These are phyloP conservation scores for Fragosphaeria purpurea DNA, from an alignment of 2,329 filamentous ascomycete species.

Conservation along the genomic window DNA sequence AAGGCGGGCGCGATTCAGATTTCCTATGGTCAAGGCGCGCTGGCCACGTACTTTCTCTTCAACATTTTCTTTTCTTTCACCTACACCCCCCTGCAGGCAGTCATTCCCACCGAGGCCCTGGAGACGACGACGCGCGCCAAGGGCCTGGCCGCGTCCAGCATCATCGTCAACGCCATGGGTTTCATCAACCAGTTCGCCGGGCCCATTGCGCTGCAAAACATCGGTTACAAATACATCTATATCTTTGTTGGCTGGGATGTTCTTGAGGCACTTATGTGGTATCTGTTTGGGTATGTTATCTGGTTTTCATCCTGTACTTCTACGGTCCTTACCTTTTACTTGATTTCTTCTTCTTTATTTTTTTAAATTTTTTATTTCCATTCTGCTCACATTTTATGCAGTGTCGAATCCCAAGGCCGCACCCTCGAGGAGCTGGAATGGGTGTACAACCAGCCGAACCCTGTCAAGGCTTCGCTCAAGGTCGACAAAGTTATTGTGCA, in stretches of 20 bases:
- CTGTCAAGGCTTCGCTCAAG: conserved; percentile 37
- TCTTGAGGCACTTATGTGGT: conserved; percentile 32
- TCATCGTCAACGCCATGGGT: conserved; percentile 34
- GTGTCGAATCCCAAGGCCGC: conserved; percentile 39
- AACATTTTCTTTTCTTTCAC: conserved; percentile 40
- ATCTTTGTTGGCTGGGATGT: conserved; percentile 40
- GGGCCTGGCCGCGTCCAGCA: conserved; percentile 35
- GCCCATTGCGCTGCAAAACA: conserved; percentile 34
- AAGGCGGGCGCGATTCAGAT: conserved; percentile 21
- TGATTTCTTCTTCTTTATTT: neutral
- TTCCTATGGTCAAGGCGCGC: conserved; percentile 31
- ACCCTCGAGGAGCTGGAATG: conserved; percentile 40
- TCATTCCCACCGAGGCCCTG: conserved; percentile 36
- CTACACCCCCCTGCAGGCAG: conserved; percentile 38
- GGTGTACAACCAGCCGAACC: conserved; percentile 39
- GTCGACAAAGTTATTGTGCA: conserved; percentile 38
- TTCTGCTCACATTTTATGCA: conserved; percentile 11
- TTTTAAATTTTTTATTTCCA: neutral
- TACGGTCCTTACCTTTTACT: conserved; percentile 22
- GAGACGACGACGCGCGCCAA: conserved; percentile 42
- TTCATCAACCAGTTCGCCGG: conserved; percentile 40
- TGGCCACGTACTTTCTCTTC: conserved; percentile 40
- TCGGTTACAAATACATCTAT: conserved; percentile 33
- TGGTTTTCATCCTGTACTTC: neutral
- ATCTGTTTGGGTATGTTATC: conserved; percentile 26